phyloP scores from a whole-genome alignment of 352 stramenopile genomes.

The Phytophthora fragariae region DNA sequence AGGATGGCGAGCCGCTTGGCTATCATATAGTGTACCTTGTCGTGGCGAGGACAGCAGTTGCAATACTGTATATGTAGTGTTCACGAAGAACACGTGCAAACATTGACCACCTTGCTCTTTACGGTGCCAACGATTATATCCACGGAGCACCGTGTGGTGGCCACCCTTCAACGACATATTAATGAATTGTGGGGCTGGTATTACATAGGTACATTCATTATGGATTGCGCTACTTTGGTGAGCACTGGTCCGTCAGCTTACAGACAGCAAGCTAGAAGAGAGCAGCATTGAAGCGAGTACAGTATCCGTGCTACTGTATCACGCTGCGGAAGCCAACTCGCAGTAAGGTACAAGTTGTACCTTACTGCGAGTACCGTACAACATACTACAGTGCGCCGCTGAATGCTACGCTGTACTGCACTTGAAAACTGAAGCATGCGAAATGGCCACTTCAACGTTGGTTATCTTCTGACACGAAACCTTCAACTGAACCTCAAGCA shows the following conservation, averaged over 20 bases:
- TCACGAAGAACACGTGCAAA: background rate
- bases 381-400: too few species aligned
- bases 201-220: background rate
- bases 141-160: background rate
- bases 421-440: slow-evolving; percentile 12
- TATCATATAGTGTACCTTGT: background rate
- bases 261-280: background rate
- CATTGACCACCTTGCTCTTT: background rate
- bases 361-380: too few species aligned
- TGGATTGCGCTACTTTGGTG: background rate
- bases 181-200: background rate
- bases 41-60: background rate
- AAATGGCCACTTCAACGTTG: slow-evolving; percentile 16
- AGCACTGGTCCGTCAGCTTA: background rate
- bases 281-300: background rate
- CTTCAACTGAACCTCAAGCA: background rate
- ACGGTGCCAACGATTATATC: background rate
- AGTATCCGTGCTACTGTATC: too few species aligned
- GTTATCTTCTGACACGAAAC: slow-evolving; percentile 18
- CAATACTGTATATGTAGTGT: background rate
- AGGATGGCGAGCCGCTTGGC: background rate
- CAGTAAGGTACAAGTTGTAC: background rate
- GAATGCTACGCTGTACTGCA: background rate
- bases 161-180: background rate
- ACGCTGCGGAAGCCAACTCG: background rate